Evolutionary conservation across 2,329 filamentous ascomycete genomes (phyloP).

Genomic region (Trichoderma koningiopsis): DNA sequence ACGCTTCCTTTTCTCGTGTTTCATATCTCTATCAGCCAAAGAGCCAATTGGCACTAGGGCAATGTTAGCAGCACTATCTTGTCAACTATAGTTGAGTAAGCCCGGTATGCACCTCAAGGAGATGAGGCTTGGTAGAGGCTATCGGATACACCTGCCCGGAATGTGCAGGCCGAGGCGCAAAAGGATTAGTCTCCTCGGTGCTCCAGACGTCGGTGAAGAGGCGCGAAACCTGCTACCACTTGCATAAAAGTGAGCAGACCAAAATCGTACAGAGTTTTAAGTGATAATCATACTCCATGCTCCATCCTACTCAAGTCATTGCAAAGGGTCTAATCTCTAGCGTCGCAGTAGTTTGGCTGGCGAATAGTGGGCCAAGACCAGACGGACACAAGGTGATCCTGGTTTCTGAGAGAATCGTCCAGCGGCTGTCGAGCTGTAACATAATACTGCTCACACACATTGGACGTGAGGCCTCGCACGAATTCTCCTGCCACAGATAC

Average conservation of each 20-base stretch:
- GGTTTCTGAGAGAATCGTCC: slow-evolving; percentile 6
- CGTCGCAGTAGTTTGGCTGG: slow-evolving; percentile 21
- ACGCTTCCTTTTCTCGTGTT: neutral
- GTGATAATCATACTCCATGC: slow-evolving; percentile 18
- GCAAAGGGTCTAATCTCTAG: slow-evolving; percentile 21
- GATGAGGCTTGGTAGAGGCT: neutral
- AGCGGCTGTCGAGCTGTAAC: slow-evolving; percentile 19
- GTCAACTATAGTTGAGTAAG: neutral
- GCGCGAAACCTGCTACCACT: slow-evolving; percentile 16
- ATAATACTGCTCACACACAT: slow-evolving; percentile 15
- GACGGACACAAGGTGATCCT: slow-evolving; percentile 21
- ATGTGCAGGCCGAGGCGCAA: slow-evolving; percentile 7
- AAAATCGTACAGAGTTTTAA: slow-evolving; percentile 19
- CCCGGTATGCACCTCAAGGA: neutral
- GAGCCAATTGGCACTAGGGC: slow-evolving; percentile 2
- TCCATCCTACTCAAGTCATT: slow-evolving; percentile 11
- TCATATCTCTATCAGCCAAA: neutral
- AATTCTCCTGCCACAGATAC: neutral
- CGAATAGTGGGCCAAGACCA: slow-evolving; percentile 8
- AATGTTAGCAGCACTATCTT: neutral
- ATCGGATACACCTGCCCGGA: slow-evolving; percentile 4
- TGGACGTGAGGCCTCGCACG: neutral
- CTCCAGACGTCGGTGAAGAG: slow-evolving; percentile 26
- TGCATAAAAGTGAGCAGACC: slow-evolving; percentile 24
- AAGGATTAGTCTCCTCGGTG: neutral